A percentile compares a stretch with the other conserved stretches of the same genome.
Evolutionary conservation across 164 flowering plant genomes (phyloP).

Genomic region (Berberis thunbergii): DNA sequence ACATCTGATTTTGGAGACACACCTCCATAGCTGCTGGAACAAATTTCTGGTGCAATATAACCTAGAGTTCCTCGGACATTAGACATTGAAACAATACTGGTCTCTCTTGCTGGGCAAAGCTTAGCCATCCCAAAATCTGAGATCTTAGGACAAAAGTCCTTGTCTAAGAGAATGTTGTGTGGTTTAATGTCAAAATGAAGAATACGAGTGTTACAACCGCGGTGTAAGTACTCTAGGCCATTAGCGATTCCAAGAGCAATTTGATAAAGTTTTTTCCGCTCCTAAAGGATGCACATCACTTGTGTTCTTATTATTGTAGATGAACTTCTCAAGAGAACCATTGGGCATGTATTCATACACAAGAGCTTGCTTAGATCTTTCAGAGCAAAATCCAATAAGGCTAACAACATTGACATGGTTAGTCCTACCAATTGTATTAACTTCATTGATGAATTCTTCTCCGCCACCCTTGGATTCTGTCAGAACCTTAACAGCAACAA

Average conservation of each 20-base stretch:
- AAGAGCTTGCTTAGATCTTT: neutral
- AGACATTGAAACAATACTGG: neutral
- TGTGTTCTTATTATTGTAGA: neutral
- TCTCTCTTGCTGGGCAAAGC: neutral
- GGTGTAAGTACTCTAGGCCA: neutral
- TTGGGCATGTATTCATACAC: conserved; percentile 1
- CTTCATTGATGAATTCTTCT: conserved; percentile 1
- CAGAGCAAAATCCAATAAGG: neutral
- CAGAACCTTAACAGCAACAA: neutral
- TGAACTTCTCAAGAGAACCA: neutral
- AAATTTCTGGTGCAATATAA: neutral
- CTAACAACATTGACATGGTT: neutral
- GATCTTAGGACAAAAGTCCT: neutral
- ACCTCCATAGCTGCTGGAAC: neutral
- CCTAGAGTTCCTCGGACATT: neutral
- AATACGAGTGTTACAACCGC: conserved; percentile 1
- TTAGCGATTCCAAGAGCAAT: neutral
- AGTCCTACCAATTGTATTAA: neutral
- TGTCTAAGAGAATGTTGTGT: neutral
- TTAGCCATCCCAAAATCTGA: conserved; percentile 2
- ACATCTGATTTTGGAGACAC: neutral
- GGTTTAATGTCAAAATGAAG: neutral
- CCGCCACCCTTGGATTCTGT: neutral
- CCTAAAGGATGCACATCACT: neutral
- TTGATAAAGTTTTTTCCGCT: neutral